Evolutionary conservation across 805 yeast species (phyloP), one percentile per base, ranked within the genome.

Genomic region (Kodamaea neixiangensis): DNA sequence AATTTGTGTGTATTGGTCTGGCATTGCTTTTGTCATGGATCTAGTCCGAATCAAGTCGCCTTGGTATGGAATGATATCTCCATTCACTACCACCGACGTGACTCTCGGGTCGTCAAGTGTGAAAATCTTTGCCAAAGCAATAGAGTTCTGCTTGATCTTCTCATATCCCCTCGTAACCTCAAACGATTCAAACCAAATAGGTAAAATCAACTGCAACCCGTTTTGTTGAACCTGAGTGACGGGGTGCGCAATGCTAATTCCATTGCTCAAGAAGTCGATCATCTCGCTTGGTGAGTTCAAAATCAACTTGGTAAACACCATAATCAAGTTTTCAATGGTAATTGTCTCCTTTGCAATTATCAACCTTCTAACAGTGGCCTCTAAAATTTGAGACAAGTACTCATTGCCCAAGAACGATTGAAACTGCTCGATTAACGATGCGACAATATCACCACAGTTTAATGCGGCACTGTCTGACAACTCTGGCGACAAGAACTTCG

Each of bases 171-270:
- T 76, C 37, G 92, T 80, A 1, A 86, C 82, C 58, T 89, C 93
- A 66, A 89, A 92, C 2, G 89, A 79, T 20, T 81, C 82, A 45
- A 93, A 78, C 98, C 98, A 94, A 47, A 87, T 85, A 1, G 86
- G 85, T 47, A 93, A 64, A 1, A 89, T 81, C 2, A 78, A 67
- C 19, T 71, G 71, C 7, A 91, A 70, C 0, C 87, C 85, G 20
- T 75, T 58, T 40, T 56, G 60, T n/a, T 20, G 25, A 5, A 19
- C 47, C 5, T 54, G 52, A 14, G 54, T 43, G 2, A 53, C 49
- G 3, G 70, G 69, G 14, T 57, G 62, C 6, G 58, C 63, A 7
- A 72, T 50, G 5, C 56, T 56, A 50, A 80, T 69, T 7, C 68
- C 66, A 33, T 56, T 58, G 17, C 74, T 69, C 47, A 93, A 75